Base-by-base conservation (phyloP, 78 protist genomes). In the Dictyostelium purpureum region DNA sequence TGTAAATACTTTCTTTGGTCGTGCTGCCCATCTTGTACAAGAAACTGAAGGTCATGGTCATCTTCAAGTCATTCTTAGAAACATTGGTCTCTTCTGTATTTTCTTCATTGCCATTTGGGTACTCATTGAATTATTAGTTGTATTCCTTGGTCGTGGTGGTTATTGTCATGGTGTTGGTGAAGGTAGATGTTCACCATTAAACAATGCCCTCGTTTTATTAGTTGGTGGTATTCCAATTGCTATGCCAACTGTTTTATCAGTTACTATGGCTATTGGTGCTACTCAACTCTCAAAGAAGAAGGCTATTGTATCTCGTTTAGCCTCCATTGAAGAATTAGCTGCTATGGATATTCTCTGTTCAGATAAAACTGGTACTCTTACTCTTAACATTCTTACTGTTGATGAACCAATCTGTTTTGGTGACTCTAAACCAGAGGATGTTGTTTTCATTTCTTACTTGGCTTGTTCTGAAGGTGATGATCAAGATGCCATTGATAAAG, bases 311-410 rank as follows among this genome's bases (percentile, higher is more conserved):
- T 75, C 96, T 6, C 98, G 97, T 47, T 63, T 97, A 18, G 75
- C 98, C 6, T 97, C 97, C 82, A 78, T 97, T 85, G 98, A 97
- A 75, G 96, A 90, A 87, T 12, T 94, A n/a, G 90, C 96, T n/a
- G 94, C 75, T 31, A 79, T 91, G 89, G 88, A 83, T 75, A 74
- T 90, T 43, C 90, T 90, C 28, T 94, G 95, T 70, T 95, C 98
- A 6, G 99, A 98, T 94, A 98, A 98, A 83, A 98, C 99, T 16
- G 99, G 99, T 49, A 98, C 99, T 11, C 97, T 99, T 45, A 99
- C 99, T 28, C 67, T 74, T 33, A 97, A 97, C 91, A 40, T 88
- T 40, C 97, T 99, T 94, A 97, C 97, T 0, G 97, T 98, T 37
- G 96, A 96, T 82, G 42, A 43, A 12, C 94, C 89, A 16, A 18